Conservation (phyloP, 192 early-diverging fungal genomes). For the Mortierella alpina region DNA sequence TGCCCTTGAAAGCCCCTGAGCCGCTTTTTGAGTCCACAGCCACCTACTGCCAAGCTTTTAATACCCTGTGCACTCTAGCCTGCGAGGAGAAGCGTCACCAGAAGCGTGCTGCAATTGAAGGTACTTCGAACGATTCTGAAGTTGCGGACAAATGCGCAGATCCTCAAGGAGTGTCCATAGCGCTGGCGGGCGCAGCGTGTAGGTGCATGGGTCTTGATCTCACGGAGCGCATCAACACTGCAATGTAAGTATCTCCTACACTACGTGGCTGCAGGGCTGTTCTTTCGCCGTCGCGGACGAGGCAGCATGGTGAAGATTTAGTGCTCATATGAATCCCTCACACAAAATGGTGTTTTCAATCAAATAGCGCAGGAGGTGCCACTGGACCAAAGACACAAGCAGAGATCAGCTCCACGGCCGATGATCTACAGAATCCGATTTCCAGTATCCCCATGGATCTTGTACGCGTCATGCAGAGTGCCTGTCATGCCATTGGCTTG, state of each 20-base stretch:
- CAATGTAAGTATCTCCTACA: slow-evolving; percentile 7
- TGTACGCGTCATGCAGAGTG: slow-evolving; percentile 2
- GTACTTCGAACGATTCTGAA: too few relatives aligned
- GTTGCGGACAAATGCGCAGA: background rate
- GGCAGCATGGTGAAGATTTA: too few relatives aligned
- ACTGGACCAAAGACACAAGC: background rate
- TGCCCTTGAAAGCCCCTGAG: too few relatives aligned
- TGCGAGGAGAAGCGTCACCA: too few relatives aligned
- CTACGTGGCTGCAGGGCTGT: background rate
- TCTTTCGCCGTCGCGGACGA: background rate
- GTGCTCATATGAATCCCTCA: background rate
- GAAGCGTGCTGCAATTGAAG: too few relatives aligned
- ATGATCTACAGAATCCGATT: background rate
- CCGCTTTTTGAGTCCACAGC: too few relatives aligned
- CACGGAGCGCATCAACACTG: slow-evolving; percentile 21
- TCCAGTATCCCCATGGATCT: slow-evolving; percentile 2
- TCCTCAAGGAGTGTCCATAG: background rate
- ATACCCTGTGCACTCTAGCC: too few relatives aligned
- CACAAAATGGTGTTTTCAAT: too few relatives aligned
- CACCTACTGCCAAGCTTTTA: too few relatives aligned
- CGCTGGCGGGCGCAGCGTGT: background rate
- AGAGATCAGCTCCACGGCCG: background rate
- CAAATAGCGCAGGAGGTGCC: slow-evolving; percentile 5
- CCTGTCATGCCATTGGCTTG: background rate
- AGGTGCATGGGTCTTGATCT: slow-evolving; percentile 11